Base-by-base conservation (phyloP, 345 rosid genomes). In the Barbarea vulgaris region DNA sequence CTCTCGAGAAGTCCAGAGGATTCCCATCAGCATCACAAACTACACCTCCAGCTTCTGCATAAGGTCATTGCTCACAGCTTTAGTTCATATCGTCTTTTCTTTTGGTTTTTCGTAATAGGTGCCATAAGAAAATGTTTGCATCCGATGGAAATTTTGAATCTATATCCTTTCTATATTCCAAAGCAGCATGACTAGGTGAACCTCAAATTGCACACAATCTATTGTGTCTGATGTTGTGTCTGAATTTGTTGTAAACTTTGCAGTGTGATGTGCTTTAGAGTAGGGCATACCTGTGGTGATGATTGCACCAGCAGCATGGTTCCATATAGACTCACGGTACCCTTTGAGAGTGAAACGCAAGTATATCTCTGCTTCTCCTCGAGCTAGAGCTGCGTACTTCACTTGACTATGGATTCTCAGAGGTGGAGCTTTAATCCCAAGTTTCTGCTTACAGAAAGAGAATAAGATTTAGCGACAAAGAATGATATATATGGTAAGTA, bases 301-400 rank as follows among this genome's bases (percentile, higher is more conserved):
- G 41, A 93, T 89, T 76, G 74, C 82, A 22, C 98, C 96, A 18
- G 97, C 98, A 69, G 97, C 98, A 81, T 93, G 98, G 83, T 93
- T 94, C 96, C 93, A 89, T 85, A 91, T 87, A 66, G 82, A 86
- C 75, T 93, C 97, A 33, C 83, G 87, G 75, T 93, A 87, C 24
- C 98, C 97, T 73, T 80, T 72, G 56, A 66, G 91, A 42, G 97
- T 91, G 73, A 91, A 81, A 47, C 93, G 98, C 75, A 93, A 55
- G 77, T 90, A 93, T 73, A 93, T 87, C 24, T 89, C 87, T 74
- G 97, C 96, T 57, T 89, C 96, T 58, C 96, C 97, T 83, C 91
- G 84, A 13, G 96, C 85, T 28, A 91, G 79, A 47, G 92, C 96
- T 2, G 87, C 96, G 36, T 91, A 91, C 80, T 93, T 93, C 12